Evolutionary conservation across 768 basidiomycete genomes (phyloP).

Genomic region (Solioccasus polychromus): DNA sequence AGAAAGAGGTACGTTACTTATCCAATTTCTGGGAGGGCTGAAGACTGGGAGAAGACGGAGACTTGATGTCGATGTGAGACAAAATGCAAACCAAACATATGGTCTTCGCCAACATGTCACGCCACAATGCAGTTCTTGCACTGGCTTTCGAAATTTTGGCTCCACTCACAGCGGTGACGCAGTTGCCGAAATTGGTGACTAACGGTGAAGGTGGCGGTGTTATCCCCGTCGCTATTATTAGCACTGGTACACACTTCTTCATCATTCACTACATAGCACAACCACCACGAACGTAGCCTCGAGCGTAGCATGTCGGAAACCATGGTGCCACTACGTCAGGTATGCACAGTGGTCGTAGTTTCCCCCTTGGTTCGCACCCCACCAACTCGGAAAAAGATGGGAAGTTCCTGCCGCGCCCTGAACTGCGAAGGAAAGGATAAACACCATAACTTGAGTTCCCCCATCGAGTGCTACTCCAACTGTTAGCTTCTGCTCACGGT

Average conservation of each 20-base stretch:
- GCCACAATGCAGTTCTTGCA: too few species aligned
- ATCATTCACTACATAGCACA: too few species aligned
- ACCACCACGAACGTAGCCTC: too few species aligned
- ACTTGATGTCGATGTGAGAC: not conserved
- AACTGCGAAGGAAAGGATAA: conserved; percentile 49
- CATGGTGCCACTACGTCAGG: too few species aligned
- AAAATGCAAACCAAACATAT: not conserved
- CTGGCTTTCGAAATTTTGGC: too few species aligned
- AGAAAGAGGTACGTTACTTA: too few species aligned
- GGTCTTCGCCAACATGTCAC: not conserved
- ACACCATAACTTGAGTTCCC: conserved; percentile 52
- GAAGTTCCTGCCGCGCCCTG: conserved; percentile 48
- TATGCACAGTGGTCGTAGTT: conserved; percentile 31
- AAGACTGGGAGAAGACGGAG: not conserved
- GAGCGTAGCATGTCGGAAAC: too few species aligned
- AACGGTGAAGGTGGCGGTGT: conserved; percentile 9
- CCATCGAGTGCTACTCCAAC: conserved; percentile 38
- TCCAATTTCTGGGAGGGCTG: not conserved
- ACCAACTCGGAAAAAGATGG: conserved; percentile 55
- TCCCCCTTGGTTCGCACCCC: conserved; percentile 55
- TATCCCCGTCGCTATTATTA: not conserved
- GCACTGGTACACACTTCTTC: too few species aligned
- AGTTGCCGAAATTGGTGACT: not conserved
- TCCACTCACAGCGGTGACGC: too few species aligned
- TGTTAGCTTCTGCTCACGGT: too few species aligned